Conservation (phyloP, 2,329 filamentous ascomycete species). For the Botrytis paeoniae region DNA sequence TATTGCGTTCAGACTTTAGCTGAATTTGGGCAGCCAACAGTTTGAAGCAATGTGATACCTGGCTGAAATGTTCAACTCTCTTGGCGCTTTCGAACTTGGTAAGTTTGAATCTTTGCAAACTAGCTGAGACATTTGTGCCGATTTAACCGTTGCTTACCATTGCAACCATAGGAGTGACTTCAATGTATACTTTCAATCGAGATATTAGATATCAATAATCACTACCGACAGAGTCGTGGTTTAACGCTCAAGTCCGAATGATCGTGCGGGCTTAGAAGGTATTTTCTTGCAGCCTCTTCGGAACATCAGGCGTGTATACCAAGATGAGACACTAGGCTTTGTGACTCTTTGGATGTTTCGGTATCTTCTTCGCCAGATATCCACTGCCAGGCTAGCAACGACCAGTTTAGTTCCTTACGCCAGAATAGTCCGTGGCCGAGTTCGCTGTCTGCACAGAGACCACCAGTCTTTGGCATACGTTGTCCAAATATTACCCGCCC, state of each 20-base stretch:
- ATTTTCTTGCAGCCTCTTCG: neutral
- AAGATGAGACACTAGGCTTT: neutral
- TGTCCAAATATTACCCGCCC: slow-evolving; percentile 77
- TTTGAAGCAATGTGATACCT: neutral
- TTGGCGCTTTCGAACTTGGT: neutral
- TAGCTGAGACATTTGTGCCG: neutral
- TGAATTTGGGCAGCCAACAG: neutral
- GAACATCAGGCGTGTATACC: neutral
- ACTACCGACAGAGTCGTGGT: neutral
- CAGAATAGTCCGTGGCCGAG: slow-evolving; percentile 67
- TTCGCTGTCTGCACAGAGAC: slow-evolving; percentile 72
- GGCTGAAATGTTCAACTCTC: neutral
- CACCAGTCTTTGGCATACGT: slow-evolving; percentile 77
- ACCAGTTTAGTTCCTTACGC: slow-evolving; percentile 82
- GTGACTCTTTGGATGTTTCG: neutral
- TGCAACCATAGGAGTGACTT: neutral
- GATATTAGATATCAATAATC: neutral
- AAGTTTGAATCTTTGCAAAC: neutral
- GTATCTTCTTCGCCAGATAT: neutral
- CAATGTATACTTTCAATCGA: neutral
- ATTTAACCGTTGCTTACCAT: neutral
- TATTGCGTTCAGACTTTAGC: neutral
- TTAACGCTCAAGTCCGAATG: neutral
- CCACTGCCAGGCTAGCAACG: slow-evolving; percentile 71
- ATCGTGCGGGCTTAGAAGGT: neutral